These are phyloP conservation scores for Meripilus lineatus DNA, from an alignment of 1,284 basidiomycete genomes.

Conservation along the genomic window DNA sequence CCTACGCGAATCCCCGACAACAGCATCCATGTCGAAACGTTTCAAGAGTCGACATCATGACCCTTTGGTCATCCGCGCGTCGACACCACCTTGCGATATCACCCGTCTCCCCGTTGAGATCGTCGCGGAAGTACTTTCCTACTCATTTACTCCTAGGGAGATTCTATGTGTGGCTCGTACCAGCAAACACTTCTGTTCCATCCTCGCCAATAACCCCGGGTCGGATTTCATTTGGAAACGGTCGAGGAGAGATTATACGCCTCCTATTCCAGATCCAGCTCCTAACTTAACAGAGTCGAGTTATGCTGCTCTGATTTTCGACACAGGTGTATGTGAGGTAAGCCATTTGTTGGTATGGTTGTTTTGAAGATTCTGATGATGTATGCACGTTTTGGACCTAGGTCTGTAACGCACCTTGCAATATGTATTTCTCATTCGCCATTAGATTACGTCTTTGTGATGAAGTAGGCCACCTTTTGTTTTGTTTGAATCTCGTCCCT, in stretches of 20 bases:
- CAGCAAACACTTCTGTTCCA: slow-evolving; percentile 41
- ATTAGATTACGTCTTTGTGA: slow-evolving; percentile 19
- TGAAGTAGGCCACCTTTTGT: no score
- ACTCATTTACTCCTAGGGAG: slow-evolving; percentile 34
- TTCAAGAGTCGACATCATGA: neutral
- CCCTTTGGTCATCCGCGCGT: neutral
- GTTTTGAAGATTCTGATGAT: neutral
- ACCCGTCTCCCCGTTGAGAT: slow-evolving; percentile 39
- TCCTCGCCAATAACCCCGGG: slow-evolving; percentile 35
- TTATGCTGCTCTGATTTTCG: slow-evolving; percentile 60
- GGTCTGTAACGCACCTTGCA: slow-evolving; percentile 30
- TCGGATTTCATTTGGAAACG: slow-evolving; percentile 51
- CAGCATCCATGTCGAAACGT: neutral
- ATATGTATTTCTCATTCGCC: slow-evolving; percentile 19
- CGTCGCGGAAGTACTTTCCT: slow-evolving; percentile 38
- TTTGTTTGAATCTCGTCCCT: no score
- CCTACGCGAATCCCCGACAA: neutral
- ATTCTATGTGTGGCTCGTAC: slow-evolving; percentile 44
- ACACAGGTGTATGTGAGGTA: slow-evolving; percentile 53
- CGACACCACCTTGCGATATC: slow-evolving; percentile 10
- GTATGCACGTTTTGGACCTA: slow-evolving; percentile 14
- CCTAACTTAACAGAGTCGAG: slow-evolving; percentile 35
- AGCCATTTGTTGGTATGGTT: slow-evolving; percentile 9
- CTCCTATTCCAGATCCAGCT: slow-evolving; percentile 40
- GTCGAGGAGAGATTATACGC: slow-evolving; percentile 24